These are phyloP conservation scores for Phytophthora pistaciae DNA, from an alignment of 352 stramenopile genomes.

Conservation along the genomic window DNA sequence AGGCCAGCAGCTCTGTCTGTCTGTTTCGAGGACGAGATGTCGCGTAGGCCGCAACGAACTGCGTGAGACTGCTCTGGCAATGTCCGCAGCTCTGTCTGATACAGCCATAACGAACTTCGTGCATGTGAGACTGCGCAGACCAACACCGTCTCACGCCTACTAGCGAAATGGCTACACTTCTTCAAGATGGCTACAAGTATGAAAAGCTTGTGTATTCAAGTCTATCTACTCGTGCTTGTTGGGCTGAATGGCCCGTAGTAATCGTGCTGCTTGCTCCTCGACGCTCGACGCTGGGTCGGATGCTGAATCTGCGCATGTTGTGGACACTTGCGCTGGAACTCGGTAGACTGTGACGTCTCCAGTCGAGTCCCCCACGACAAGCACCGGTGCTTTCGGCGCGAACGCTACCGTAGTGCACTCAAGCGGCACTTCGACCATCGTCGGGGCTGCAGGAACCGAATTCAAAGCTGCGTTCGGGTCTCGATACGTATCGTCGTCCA, in stretches of 20 bases:
- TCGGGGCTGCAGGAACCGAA: not conserved
- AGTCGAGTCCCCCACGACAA: slow-evolving; percentile 81
- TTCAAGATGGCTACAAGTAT: not conserved
- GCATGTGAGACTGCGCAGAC: not conserved
- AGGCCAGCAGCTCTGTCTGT: slow-evolving; percentile 5
- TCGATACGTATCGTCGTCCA: slow-evolving; percentile 11
- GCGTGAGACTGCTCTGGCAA: not conserved
- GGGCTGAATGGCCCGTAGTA: slow-evolving; percentile 59
- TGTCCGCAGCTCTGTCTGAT: not conserved
- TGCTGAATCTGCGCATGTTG: not conserved
- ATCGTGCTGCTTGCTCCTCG: slow-evolving; percentile 65
- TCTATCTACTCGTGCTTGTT: slow-evolving; percentile 60
- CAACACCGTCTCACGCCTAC: not conserved
- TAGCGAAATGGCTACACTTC: slow-evolving; percentile 10
- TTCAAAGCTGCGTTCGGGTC: slow-evolving; percentile 13
- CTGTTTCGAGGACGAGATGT: slow-evolving; percentile 8
- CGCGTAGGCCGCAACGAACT: not conserved
- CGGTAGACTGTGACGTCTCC: slow-evolving; percentile 83
- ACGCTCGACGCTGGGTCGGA: slow-evolving; percentile 30
- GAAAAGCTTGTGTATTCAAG: not conserved
- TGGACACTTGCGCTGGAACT: slow-evolving; percentile 51
- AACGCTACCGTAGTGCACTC: slow-evolving; percentile 83
- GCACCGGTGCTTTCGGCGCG: slow-evolving; percentile 70
- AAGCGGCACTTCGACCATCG: slow-evolving; percentile 50
- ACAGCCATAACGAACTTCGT: not conserved